Conservation (phyloP, 2,329 filamentous ascomycete species). For the Cytospora chrysosperma region DNA sequence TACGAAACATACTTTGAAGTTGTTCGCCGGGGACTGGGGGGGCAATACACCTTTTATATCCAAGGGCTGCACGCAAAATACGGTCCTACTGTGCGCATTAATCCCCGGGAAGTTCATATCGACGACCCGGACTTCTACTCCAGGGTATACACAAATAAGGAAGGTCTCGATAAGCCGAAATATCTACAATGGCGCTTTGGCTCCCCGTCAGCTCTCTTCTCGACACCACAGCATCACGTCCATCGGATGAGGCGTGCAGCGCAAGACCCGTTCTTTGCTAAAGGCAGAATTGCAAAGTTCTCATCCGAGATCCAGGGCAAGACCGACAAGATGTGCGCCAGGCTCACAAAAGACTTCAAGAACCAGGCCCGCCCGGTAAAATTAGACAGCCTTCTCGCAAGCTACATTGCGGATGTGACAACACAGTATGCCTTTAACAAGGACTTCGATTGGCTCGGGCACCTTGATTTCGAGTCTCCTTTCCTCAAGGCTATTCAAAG, state of each 20-base stretch:
- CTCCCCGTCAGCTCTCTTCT: background rate
- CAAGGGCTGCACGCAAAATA: constrained; percentile 42
- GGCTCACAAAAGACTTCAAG: background rate
- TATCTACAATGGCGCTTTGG: constrained; percentile 17
- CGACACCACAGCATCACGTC: background rate
- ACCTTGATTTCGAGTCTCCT: background rate
- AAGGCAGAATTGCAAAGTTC: background rate
- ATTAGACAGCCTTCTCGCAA: background rate
- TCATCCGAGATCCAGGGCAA: background rate
- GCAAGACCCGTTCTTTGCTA: background rate
- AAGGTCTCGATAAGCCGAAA: constrained; percentile 10
- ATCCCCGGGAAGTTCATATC: constrained; percentile 21
- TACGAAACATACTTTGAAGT: constrained; percentile 46
- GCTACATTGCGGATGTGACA: background rate
- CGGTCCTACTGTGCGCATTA: constrained; percentile 29
- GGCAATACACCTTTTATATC: constrained; percentile 43
- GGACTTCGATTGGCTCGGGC: background rate
- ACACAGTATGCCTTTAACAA: background rate
- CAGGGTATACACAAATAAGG: constrained; percentile 18
- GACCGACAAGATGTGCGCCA: constrained; percentile 8
- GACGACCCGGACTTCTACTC: constrained; percentile 19
- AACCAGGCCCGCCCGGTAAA: too few relatives aligned
- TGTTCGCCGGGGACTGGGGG: constrained; percentile 32
- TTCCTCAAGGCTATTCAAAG: too few relatives aligned
- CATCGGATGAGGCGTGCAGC: constrained; percentile 3